Evolutionary conservation across 345 rosid species (phyloP), one percentile per base, ranked within the genome.

Genomic region (Linum usitatissimum): DNA sequence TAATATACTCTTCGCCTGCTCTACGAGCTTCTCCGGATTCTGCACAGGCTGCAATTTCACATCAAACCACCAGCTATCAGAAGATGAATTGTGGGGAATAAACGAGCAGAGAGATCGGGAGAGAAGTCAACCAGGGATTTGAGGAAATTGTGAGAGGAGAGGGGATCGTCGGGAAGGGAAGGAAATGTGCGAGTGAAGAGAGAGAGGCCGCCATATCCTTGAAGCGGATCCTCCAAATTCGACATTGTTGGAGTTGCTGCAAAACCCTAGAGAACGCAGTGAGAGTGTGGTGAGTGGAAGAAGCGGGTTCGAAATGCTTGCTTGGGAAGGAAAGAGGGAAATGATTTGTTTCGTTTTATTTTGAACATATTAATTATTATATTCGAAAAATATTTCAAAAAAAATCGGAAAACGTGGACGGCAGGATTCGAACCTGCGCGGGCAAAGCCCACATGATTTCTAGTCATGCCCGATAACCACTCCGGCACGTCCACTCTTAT

Each of bases 371-470:
- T 34, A 34, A 34, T n/a, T n/a, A n/a, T n/a, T n/a, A n/a, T n/a
- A 34, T 34, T 34, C 38, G 38, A 7, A 7, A 34, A 34, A 34
- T 34, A 34, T 34, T 0, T 1, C 1, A 34, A 34, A 34, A 34
- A 1, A 23, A 23, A 23, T 23, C 2, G 2, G 2, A 23, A 23
- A 60, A 1, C 86, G 80, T 78, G 80, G 62, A 73, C 86, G 74
- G 84, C 89, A 80, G 85, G 83, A 86, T 83, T 81, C 89, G 82
- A 85, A 80, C 90, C 86, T 80, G 90, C 86, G 86, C 86, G 95
- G 86, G 84, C 83, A 73, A 21, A 84, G 91, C 87, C 89, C 93
- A 87, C 87, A 80, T 83, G 89, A 84, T 82, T 90, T 86, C 87
- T 82, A 90, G 85, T 83, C 85, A 82, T 81, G 95, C 87, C 86